Conservation (phyloP, 1,284 basidiomycete genomes). For the Cerioporus squamosus region DNA sequence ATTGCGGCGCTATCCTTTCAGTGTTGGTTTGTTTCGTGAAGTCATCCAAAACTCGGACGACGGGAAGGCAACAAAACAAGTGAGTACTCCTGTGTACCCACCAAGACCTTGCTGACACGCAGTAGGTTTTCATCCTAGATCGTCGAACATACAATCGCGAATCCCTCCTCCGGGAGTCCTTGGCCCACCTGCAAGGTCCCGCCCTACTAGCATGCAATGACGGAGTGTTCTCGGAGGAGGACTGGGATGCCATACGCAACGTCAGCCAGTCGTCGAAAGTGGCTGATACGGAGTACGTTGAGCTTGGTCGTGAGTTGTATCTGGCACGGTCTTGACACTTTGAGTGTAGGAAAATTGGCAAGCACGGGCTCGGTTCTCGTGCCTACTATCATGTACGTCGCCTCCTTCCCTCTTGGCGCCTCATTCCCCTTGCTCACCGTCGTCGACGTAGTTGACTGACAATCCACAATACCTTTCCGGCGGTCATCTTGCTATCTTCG, state of each 20-base stretch:
- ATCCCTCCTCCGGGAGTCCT: constrained; percentile 32
- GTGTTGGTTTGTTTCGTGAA: constrained; percentile 48
- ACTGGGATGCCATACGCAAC: constrained; percentile 49
- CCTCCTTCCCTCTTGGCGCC: background rate
- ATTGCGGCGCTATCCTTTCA: constrained; percentile 46
- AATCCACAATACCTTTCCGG: constrained; percentile 54
- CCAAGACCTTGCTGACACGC: too few species aligned
- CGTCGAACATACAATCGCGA: constrained; percentile 33
- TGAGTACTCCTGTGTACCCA: constrained; percentile 1
- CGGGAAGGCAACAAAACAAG: constrained; percentile 36
- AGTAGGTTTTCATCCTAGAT: constrained; percentile 47
- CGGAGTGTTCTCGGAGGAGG: constrained; percentile 41
- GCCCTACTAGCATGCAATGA: constrained; percentile 53
- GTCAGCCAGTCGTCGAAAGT: constrained; percentile 53
- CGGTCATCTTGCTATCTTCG: constrained; percentile 44
- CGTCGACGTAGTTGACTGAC: constrained; percentile 46
- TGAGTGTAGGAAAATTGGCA: constrained; percentile 52
- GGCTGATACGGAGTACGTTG: constrained; percentile 44
- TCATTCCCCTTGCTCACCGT: background rate
- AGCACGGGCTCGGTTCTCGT: constrained; percentile 56
- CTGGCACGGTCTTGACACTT: background rate
- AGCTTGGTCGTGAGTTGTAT: too few species aligned
- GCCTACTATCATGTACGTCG: constrained; percentile 51
- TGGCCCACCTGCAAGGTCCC: constrained; percentile 46
- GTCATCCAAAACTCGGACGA: constrained; percentile 55